phyloP scores from a whole-genome alignment of 441 rosid genomes.

The Eruca vesicaria region DNA sequence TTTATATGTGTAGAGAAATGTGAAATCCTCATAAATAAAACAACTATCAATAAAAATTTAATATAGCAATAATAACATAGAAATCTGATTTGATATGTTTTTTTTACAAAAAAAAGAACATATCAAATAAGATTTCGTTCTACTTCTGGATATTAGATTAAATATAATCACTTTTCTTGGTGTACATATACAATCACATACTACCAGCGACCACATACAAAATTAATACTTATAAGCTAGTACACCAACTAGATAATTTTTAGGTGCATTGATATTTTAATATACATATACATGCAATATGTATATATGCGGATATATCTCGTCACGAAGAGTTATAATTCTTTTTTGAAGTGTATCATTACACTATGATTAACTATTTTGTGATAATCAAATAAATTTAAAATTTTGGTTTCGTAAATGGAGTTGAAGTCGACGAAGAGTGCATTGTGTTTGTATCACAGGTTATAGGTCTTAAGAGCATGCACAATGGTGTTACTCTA shows the following conservation, averaged over 20 bases:
- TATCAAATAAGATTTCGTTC: not conserved
- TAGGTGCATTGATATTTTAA: not conserved
- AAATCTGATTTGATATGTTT: too few relatives aligned
- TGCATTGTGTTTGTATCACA: constrained; percentile 24
- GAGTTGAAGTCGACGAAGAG: constrained; percentile 22
- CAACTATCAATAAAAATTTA: not conserved
- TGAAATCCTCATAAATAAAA: not conserved
- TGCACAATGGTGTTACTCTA: too few relatives aligned
- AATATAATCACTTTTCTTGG: constrained; percentile 4
- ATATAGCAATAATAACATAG: not conserved
- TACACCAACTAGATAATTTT: constrained; percentile 11
- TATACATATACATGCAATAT: not conserved
- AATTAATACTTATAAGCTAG: too few relatives aligned
- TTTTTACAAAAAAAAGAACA: too few relatives aligned
- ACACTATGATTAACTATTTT: not conserved
- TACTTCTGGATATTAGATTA: not conserved
- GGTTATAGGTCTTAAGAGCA: constrained; percentile 19
- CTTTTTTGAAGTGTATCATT: not conserved
- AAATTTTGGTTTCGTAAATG: not conserved
- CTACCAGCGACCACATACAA: constrained; percentile 8
- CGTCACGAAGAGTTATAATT: not conserved
- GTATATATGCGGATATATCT: not conserved
- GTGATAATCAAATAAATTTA: not conserved
- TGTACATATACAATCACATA: constrained; percentile 3
- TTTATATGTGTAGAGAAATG: not conserved